These are phyloP conservation scores for Neurospora sp. DNA, from an alignment of 495 filamentous ascomycete genomes.

Conservation along the genomic window DNA sequence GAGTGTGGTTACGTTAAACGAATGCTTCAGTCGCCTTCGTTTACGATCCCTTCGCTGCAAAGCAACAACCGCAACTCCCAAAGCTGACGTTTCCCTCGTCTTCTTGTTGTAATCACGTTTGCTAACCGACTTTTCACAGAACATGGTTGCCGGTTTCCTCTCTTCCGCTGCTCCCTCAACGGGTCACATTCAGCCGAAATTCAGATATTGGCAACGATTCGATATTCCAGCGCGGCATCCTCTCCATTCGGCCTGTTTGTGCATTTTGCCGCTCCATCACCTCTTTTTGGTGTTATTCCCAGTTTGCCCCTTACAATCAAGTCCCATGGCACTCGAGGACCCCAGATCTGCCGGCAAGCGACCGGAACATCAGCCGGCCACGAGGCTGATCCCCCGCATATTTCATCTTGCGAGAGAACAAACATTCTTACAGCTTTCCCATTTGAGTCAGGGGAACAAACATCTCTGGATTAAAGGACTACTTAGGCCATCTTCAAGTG, in stretches of 20 bases:
- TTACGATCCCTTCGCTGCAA: not conserved
- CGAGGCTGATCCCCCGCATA: conserved; percentile 15
- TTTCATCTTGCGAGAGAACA: not conserved
- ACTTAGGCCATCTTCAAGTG: not conserved
- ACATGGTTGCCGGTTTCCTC: not conserved
- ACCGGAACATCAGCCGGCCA: conserved; percentile 9
- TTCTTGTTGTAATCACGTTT: not conserved
- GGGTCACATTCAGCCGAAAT: not conserved
- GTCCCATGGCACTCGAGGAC: not conserved
- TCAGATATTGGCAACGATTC: not conserved
- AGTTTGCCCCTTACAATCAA: not conserved
- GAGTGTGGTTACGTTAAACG: not conserved
- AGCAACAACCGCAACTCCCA: not conserved
- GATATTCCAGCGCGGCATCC: not conserved
- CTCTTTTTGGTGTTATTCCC: conserved; percentile 11
- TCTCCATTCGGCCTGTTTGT: conserved; percentile 4
- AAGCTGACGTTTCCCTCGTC: not conserved
- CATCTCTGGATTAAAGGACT: not conserved
- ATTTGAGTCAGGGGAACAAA: not conserved
- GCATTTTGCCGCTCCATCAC: conserved; percentile 16
- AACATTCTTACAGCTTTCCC: not conserved
- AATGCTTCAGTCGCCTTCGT: not conserved
- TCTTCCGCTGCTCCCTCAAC: not conserved
- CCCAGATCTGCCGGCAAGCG: conserved; percentile 25
- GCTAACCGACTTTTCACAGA: not conserved